Base-by-base conservation (phyloP, 352 stramenopile genomes). In the Globisporangium nunn region DNA sequence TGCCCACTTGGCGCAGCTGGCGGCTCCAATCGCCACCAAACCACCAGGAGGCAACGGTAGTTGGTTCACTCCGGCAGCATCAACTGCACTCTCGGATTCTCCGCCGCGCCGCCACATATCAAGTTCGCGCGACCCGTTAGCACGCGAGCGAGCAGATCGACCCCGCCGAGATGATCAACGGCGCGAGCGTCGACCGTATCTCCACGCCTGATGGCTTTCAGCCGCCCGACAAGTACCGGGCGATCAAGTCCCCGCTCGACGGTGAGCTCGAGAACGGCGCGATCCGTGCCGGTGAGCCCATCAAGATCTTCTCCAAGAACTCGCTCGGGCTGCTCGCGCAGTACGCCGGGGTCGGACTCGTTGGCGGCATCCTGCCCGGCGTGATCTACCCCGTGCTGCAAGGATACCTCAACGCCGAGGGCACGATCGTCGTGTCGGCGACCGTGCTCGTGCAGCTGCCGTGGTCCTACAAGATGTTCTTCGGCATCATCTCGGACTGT, bases 391-490 rank as follows among this genome's bases (percentile, higher is more conserved):
- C 78, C 0, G 53, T 88, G n/a, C 56, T 85, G 10, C 72, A 85
- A 35, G 64, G 61, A 30, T 87, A 87, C 54, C 55, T 87, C 15
- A 81, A 81, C 33, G 68, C 73, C 15, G 70, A 83, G 63, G 74
- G 77, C 54, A 84, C 72, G 17, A 77, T 72, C 33, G 61, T 84
- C 41, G 66, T 75, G 28, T 82, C 74, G 3, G 76, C 76, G 6
- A 71, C 52, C 2, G 31, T 81, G 40, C 52, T 87, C 6, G 65
- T 88, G 15, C 63, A 81, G n/a, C 44, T 88, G 0, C 70, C 74
- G 8, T 88, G 75, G 74, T 81, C 67, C 12, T 83, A 76, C 55
- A 86, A 86, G 51, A 45, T 85, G 23, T 81, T 88, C 37, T 60
- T 79, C 28, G 75, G 78, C 33, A 62, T 88, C 37, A 30, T 85